A percentile compares a stretch with the other conserved stretches of the same genome.
Evolutionary conservation across 2,329 filamentous ascomycete species (phyloP).

Genomic region (Podosphaera fusca): DNA sequence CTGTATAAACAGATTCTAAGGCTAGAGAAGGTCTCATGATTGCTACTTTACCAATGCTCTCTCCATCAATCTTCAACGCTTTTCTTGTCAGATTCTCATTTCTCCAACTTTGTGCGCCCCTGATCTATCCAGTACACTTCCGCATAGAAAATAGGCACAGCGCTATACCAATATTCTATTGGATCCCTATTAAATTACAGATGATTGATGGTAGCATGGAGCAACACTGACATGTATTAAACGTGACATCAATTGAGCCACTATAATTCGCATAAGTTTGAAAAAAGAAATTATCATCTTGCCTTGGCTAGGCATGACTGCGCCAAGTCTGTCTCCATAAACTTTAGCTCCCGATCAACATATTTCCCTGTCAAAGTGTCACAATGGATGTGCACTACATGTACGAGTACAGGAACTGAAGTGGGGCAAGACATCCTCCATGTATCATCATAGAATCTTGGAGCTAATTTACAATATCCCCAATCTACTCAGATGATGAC

Average conservation of each 20-base stretch:
- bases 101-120: not conserved
- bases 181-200: not conserved
- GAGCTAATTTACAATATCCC: not conserved
- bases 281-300: not conserved
- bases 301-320: not conserved
- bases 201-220: not conserved
- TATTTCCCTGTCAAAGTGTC: not conserved
- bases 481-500: no score
- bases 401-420: not conserved
- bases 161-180: not conserved
- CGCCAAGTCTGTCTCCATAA: not conserved
- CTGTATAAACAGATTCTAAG: not conserved
- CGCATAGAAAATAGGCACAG: not conserved
- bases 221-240: not conserved
- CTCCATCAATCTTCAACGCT: not conserved
- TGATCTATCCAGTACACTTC: not conserved
- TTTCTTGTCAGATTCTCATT: not conserved
- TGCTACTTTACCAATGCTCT: not conserved
- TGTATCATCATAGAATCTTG: not conserved
- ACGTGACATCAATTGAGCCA: not conserved
- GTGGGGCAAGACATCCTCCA: not conserved
- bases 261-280: not conserved
- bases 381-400: not conserved
- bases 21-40: not conserved
- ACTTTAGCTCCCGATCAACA: not conserved